Conservation (phyloP, 768 basidiomycete genomes). For the Agaricus subrufescens region DNA sequence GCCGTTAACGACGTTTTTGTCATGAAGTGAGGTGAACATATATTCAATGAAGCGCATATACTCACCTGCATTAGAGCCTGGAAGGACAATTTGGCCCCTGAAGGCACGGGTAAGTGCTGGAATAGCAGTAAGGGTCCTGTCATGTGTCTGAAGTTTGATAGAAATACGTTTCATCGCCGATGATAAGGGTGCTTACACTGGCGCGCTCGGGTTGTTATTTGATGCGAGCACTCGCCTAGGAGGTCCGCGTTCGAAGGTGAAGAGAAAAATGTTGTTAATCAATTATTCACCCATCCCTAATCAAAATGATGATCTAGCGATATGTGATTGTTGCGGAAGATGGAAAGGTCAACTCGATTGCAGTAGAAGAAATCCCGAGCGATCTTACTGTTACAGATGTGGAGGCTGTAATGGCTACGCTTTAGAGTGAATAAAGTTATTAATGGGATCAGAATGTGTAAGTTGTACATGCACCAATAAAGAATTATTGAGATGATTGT, state of each 20-base stretch:
- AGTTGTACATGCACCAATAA: background rate
- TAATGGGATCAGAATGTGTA: background rate
- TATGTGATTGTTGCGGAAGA: constrained; percentile 56
- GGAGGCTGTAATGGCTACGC: constrained; percentile 33
- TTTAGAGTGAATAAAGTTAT: constrained; percentile 12
- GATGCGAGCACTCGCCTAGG: constrained; percentile 63
- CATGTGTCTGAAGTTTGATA: constrained; percentile 15
- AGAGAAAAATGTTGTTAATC: background rate
- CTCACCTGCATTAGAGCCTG: constrained; percentile 44
- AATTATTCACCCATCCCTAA: background rate
- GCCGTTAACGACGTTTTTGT: constrained; percentile 81
- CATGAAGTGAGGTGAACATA: constrained; percentile 35
- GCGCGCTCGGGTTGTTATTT: constrained; percentile 53
- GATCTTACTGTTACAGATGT: constrained; percentile 52
- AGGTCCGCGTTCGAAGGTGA: constrained; percentile 60
- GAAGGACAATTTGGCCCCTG: constrained; percentile 57
- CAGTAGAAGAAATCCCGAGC: constrained; percentile 43
- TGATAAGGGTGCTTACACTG: constrained; percentile 56
- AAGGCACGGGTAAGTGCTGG: constrained; percentile 45
- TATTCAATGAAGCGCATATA: background rate
- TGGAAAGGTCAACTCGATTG: constrained; percentile 48
- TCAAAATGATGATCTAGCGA: constrained; percentile 29
- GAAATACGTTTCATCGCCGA: constrained; percentile 63
- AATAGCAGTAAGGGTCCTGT: background rate
- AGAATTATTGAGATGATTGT: no score